Evolutionary conservation across 2,329 filamentous ascomycete genomes (phyloP).

Genomic region (Xylariaceae sp.): DNA sequence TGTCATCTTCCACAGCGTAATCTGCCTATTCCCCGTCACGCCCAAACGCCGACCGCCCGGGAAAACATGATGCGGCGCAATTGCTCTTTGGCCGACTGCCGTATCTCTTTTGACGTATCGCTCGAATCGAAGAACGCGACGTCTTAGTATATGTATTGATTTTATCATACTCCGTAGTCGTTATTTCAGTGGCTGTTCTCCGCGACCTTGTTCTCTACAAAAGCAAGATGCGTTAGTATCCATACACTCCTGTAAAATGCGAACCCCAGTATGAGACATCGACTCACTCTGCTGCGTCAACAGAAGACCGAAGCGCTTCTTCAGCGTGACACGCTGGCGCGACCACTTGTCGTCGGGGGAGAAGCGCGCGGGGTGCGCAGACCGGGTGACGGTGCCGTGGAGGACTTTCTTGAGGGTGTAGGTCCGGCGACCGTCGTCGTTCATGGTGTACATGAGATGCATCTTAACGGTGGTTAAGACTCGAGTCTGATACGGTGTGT

Average conservation of each 20-base stretch:
- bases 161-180: not conserved
- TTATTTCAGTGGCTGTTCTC: constrained; percentile 21
- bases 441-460: constrained; percentile 78
- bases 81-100: no score
- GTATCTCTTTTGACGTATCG: no score
- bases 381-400: constrained; percentile 84
- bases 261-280: no score
- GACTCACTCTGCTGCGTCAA: constrained; percentile 69
- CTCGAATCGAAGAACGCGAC: no score
- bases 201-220: constrained; percentile 29
- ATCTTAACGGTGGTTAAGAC: constrained; percentile 31
- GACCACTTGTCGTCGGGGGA: constrained; percentile 99
- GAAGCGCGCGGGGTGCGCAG: constrained; percentile 92
- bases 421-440: constrained; percentile 75
- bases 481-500: no score
- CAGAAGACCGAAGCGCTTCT: constrained; percentile 86
- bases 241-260: no score
- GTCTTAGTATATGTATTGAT: not conserved
- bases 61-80: no score
- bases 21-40: no score
- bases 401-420: constrained; percentile 95
- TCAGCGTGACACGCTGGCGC: constrained; percentile 88
- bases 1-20: no score
- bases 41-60: no score
- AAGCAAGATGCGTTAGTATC: not conserved